Base-by-base conservation (phyloP, 2,329 filamentous ascomycete species). In the Lecanicillium sp. region DNA sequence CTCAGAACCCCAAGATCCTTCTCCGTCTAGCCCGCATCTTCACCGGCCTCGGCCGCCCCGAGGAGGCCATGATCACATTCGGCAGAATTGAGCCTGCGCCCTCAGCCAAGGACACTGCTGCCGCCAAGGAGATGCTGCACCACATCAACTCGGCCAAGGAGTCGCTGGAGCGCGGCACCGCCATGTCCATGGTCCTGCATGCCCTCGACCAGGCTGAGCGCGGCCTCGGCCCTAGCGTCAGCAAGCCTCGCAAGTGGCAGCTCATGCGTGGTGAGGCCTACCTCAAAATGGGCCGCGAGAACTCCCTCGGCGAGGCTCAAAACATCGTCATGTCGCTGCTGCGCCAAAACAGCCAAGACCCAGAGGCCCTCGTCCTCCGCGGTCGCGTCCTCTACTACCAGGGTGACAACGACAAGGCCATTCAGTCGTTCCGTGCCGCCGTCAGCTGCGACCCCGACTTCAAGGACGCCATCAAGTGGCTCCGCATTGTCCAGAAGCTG, bases 401-500 rank as follows among this genome's bases (percentile, higher is more conserved):
- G 63, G 93, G 93, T 24, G 93, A 98, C 57, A 95, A 95, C 60
- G 87, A 94, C 2, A 95, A 96, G 74, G 91, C 93, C 2, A 78
- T 95, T 36, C 87, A 91, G 62, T 87, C 94, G 65, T 93, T 97
- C 72, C 82, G 89, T 55, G 87, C 93, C 70, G 93, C 91, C 17
- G 72, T 95, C 48, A 86, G 78, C 64, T 89, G 90, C 65, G 93
- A 97, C 58, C 93, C 93, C 8, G 93, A 98, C 66, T 93, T 87
- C 72, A 84, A 82, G 58, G 84, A 88, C 54, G 91, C 90, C 7
- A 80, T 95, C 58, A 94, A 90, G 70, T 91, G 88, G 71, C 74
- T 97, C 51, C 81, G 88, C 52, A 86, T 87, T 62, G 89, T 96
- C 37, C 90, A 95, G 70, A 95, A 90, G 69, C 78, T 98, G 19